A percentile compares a stretch with the other conserved stretches of the same genome.
Conservation (phyloP, 1,139 yeast genomes). For the Eremothecium sinecaudum region DNA sequence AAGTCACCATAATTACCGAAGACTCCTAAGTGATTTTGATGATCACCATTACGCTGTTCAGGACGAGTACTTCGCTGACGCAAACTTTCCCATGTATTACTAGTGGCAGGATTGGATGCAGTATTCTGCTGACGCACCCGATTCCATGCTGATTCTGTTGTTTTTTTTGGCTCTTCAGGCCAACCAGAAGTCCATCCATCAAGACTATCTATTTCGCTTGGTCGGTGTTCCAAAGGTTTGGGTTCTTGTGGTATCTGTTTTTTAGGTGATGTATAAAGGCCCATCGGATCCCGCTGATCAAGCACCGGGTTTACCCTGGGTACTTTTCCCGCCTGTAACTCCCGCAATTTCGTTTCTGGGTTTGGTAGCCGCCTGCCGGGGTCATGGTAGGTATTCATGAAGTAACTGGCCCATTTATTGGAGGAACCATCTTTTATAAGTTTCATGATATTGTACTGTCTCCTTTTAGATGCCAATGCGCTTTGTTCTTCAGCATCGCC, state of each 20-base stretch:
- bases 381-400: constrained; percentile 30
- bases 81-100: constrained; percentile 18
- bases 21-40: too few relatives aligned
- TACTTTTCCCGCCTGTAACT: constrained; percentile 14
- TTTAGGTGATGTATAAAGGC: constrained; percentile 17
- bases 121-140: constrained; percentile 14
- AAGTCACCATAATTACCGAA: too few relatives aligned
- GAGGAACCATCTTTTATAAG: constrained; percentile 30
- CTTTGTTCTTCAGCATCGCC: constrained; percentile 12
- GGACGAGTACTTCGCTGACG: too few relatives aligned
- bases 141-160: constrained; percentile 30
- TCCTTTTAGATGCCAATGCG: constrained; percentile 15
- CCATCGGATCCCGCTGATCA: constrained; percentile 33
- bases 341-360: constrained; percentile 29
- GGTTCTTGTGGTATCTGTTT: neutral
- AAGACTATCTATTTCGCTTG: too few relatives aligned
- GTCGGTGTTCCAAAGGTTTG: too few relatives aligned
- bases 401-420: constrained; percentile 34
- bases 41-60: too few relatives aligned
- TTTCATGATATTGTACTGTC: constrained; percentile 32
- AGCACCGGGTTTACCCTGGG: constrained; percentile 6
- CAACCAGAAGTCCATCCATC: too few relatives aligned
- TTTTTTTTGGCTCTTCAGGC: too few relatives aligned
- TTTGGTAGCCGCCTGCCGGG: constrained; percentile 34
- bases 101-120: neutral